Percentiles rank a stretch among this genome's conserved stretches.
Conservation (phyloP, 805 yeast species). For the Barnettozyma sp. region DNA sequence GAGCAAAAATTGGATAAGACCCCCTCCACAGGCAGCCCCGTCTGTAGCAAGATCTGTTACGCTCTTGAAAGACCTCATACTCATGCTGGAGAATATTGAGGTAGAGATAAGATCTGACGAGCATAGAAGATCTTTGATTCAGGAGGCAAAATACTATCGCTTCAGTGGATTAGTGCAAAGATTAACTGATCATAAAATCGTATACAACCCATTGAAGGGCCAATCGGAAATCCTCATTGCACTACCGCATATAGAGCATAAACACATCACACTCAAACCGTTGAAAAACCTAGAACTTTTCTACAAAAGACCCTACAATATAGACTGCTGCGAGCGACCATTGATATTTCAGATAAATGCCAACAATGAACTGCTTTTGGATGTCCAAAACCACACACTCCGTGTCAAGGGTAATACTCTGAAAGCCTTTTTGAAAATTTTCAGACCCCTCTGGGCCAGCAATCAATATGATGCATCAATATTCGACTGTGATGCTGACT, state of each 20-base stretch:
- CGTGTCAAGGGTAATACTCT: background rate
- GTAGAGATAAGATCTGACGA: conserved; percentile 41
- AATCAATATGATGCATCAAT: background rate
- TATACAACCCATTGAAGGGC: conserved; percentile 43
- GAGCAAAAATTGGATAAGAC: conserved; percentile 48
- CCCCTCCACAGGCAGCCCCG: conserved; percentile 69
- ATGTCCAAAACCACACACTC: background rate
- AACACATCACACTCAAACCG: conserved; percentile 12
- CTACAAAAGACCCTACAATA: conserved; percentile 44
- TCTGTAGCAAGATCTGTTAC: conserved; percentile 27
- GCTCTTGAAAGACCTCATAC: conserved; percentile 33
- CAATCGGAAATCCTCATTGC: conserved; percentile 46
- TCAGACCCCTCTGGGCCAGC: conserved; percentile 2
- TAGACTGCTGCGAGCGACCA: conserved; percentile 18
- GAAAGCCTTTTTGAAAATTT: background rate
- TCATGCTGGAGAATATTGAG: conserved; percentile 48
- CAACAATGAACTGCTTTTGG: conserved; percentile 1
- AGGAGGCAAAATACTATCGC: conserved; percentile 73
- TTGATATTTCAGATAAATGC: conserved; percentile 7
- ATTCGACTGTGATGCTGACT: background rate
- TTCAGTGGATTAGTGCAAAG: conserved; percentile 69
- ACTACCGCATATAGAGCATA: conserved; percentile 12
- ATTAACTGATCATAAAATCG: conserved; percentile 45
- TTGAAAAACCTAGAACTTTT: background rate
- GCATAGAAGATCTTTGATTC: conserved; percentile 50